A percentile compares a stretch with the other conserved stretches of the same genome.
Conservation (phyloP, 805 yeast species). For the Kregervanrija delftensis region DNA sequence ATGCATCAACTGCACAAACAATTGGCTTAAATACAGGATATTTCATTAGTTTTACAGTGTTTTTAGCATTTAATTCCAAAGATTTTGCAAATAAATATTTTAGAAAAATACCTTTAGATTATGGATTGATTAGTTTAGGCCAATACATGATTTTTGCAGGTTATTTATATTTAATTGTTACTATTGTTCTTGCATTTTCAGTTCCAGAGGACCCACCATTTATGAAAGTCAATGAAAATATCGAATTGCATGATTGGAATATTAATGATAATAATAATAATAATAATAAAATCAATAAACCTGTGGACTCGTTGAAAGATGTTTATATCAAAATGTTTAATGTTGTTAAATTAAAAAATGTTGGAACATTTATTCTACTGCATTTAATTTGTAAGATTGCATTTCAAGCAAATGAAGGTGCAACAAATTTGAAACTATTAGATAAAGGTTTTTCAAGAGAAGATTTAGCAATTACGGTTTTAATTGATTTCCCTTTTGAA, state of each 20-base stretch:
- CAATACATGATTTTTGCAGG: conserved; percentile 79
- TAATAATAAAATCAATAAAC: conserved; percentile 1
- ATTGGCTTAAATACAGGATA: conserved; percentile 92
- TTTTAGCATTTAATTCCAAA: conserved; percentile 82
- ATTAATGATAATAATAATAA: neutral
- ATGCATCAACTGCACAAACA: conserved; percentile 96
- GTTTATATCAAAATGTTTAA: conserved; percentile 63
- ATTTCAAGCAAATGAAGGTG: conserved; percentile 93
- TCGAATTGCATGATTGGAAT: neutral
- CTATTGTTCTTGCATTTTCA: conserved; percentile 48
- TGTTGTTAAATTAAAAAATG: conserved; percentile 62
- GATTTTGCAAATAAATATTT: conserved; percentile 88
- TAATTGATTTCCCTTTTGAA: conserved; percentile 94
- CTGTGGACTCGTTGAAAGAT: conserved; percentile 11
- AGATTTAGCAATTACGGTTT: conserved; percentile 85
- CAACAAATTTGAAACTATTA: conserved; percentile 82
- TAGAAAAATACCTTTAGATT: conserved; percentile 49
- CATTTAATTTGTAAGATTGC: conserved; percentile 83
- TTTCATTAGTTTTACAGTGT: conserved; percentile 85
- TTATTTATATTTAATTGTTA: conserved; percentile 56
- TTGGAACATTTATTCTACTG: conserved; percentile 65
- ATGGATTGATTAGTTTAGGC: conserved; percentile 66
- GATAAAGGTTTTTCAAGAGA: conserved; percentile 92
- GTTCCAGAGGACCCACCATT: conserved; percentile 70
- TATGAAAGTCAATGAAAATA: conserved; percentile 16